phyloP scores from a whole-genome alignment of 2,329 filamentous ascomycete species.

The Byssoonygena ceratinophila region DNA sequence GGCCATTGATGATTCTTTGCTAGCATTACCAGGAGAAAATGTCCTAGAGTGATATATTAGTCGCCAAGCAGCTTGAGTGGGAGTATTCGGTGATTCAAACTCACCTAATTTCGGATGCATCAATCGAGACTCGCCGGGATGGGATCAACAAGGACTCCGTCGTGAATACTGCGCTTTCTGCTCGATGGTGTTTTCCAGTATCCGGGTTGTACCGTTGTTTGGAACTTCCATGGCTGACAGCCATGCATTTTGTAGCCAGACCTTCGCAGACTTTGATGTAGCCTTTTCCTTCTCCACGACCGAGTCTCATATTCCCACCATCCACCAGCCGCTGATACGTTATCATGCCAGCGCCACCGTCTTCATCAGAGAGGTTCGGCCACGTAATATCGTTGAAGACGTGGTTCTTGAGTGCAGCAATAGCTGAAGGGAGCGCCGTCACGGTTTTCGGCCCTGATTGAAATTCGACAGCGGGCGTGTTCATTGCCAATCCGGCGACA shows the following conservation, averaged over 20 bases:
- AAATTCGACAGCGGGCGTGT: constrained; percentile 76
- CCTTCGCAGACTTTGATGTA: constrained; percentile 85
- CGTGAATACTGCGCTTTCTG: constrained; percentile 33
- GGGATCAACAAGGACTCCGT: constrained; percentile 42
- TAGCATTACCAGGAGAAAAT: constrained; percentile 21
- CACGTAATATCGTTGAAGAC: constrained; percentile 98
- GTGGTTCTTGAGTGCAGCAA: constrained; percentile 81
- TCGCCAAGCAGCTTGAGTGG: not conserved
- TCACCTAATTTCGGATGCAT: constrained; percentile 27
- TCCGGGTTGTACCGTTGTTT: constrained; percentile 53
- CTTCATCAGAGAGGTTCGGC: constrained; percentile 94
- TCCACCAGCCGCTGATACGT: constrained; percentile 83
- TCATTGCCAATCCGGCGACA: constrained; percentile 81
- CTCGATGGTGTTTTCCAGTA: constrained; percentile 49
- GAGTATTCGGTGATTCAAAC: no score
- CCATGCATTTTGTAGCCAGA: constrained; percentile 76
- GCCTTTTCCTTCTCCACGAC: constrained; percentile 65
- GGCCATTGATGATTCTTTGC: constrained; percentile 22
- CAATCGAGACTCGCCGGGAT: constrained; percentile 27
- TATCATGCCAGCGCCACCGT: constrained; percentile 82
- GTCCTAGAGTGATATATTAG: constrained; percentile 17
- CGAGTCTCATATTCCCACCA: constrained; percentile 74
- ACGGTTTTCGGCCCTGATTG: constrained; percentile 69
- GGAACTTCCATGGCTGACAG: constrained; percentile 82
- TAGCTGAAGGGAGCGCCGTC: constrained; percentile 77